Conservation (phyloP, 768 basidiomycete genomes). For the Leccinum truebloodii region DNA sequence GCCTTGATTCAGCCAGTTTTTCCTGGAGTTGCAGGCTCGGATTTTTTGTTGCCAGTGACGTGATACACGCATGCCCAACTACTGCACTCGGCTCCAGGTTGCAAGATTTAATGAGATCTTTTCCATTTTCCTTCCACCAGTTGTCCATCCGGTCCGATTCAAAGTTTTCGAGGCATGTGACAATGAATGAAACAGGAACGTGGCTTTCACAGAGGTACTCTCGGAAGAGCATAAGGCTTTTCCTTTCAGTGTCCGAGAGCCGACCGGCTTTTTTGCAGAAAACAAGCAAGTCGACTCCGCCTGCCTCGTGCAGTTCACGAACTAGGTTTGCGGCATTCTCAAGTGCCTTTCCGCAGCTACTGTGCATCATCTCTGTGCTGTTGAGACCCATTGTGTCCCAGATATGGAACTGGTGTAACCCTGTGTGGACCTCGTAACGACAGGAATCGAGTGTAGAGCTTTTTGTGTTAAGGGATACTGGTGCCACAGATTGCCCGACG, state of each 20-base stretch:
- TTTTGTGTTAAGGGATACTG: conserved; percentile 7
- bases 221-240: conserved; percentile 36
- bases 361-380: too few species aligned
- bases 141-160: conserved; percentile 24
- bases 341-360: conserved; percentile 24
- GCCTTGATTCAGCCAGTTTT: conserved; percentile 17
- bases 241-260: conserved; percentile 25
- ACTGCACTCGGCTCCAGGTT: conserved; percentile 10
- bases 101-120: conserved; percentile 16
- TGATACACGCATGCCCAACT: conserved; percentile 34
- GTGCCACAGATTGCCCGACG: conserved; percentile 22
- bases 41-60: conserved; percentile 14
- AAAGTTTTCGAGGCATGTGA: conserved; percentile 39
- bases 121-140: conserved; percentile 31
- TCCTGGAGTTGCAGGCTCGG: background rate
- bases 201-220: conserved; percentile 39
- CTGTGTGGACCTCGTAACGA: conserved; percentile 25
- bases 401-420: conserved; percentile 21
- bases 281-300: conserved; percentile 41
- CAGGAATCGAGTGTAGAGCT: conserved; percentile 36
- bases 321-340: conserved; percentile 32
- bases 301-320: conserved; percentile 24
- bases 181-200: conserved; percentile 39
- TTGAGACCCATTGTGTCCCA: conserved; percentile 37
- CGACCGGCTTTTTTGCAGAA: conserved; percentile 36